phyloP scores from a whole-genome alignment of 2,329 filamentous ascomycete species.

The Neofusicoccum cordaticola region DNA sequence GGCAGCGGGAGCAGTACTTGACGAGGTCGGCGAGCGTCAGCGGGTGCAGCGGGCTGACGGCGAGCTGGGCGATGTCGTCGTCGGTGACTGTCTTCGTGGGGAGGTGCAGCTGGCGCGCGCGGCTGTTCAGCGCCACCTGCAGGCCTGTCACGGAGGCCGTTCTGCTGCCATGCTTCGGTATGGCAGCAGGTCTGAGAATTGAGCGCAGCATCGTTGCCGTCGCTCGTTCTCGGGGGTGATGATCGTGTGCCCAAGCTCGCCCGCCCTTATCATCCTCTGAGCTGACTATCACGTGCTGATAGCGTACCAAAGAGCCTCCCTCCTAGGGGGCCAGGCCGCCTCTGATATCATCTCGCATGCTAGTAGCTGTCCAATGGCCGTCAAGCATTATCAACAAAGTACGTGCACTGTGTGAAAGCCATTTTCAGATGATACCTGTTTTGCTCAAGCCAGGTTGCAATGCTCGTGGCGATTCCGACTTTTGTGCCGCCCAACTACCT shows the following conservation, averaged over 20 bases:
- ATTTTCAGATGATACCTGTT: not conserved
- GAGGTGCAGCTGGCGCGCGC: slow-evolving; percentile 20
- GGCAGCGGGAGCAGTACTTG: slow-evolving; percentile 55
- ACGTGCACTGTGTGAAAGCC: not conserved
- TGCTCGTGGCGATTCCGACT: not conserved
- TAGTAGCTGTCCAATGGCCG: not conserved
- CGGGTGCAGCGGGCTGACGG: slow-evolving; percentile 73
- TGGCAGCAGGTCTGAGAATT: not conserved
- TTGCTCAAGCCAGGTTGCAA: not conserved
- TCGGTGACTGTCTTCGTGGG: slow-evolving; percentile 53
- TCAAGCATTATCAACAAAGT: not conserved
- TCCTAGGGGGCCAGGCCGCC: not conserved
- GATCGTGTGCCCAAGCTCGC: slow-evolving; percentile 2
- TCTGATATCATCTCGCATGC: slow-evolving; percentile 14
- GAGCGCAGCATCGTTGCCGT: slow-evolving; percentile 14
- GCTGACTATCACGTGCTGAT: slow-evolving; percentile 6
- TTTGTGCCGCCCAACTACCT: not conserved
- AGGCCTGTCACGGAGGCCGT: not conserved
- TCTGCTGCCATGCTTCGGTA: not conserved
- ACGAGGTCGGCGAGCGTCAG: slow-evolving; percentile 86
- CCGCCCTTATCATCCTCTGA: not conserved
- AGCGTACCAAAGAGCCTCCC: not conserved
- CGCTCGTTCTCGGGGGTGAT: slow-evolving; percentile 5
- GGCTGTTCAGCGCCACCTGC: not conserved
- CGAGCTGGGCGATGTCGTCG: slow-evolving; percentile 74